phyloP scores from a whole-genome alignment of 495 filamentous ascomycete genomes.

The Hypoxylon trugodes region DNA sequence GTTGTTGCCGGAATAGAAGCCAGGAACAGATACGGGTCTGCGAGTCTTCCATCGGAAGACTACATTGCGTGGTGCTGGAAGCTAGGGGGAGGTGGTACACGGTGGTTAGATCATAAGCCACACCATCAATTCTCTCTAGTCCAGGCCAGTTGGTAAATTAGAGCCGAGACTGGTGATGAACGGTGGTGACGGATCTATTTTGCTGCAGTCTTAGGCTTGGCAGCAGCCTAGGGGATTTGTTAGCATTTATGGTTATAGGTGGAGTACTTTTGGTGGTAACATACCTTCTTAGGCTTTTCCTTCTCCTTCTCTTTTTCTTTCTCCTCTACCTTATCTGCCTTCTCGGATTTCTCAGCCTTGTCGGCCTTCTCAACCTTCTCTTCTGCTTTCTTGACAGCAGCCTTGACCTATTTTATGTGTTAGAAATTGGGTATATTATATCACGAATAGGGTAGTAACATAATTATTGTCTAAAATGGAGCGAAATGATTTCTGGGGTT shows the following conservation, averaged over 20 bases:
- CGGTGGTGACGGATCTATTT: conserved; percentile 46
- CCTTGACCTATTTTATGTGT: conserved; percentile 54
- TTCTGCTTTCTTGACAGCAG: conserved; percentile 54
- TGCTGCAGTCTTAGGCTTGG: conserved; percentile 50
- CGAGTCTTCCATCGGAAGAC: background rate
- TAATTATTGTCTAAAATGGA: too few species aligned
- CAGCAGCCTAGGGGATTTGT: conserved; percentile 17
- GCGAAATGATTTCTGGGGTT: background rate
- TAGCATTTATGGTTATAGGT: background rate
- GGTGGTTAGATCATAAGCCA: background rate
- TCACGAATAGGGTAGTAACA: background rate
- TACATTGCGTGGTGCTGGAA: background rate
- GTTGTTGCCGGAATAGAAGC: background rate
- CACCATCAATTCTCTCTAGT: background rate
- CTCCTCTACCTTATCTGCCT: conserved; percentile 39
- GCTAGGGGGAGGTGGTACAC: background rate
- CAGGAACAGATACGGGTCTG: background rate
- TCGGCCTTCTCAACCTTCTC: conserved; percentile 32
- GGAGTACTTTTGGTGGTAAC: background rate
- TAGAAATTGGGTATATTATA: conserved; percentile 26
- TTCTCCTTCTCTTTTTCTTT: conserved; percentile 11
- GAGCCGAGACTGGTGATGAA: background rate
- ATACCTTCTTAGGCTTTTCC: conserved; percentile 24
- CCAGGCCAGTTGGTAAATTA: background rate
- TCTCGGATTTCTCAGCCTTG: conserved; percentile 10